Evolutionary conservation across 768 basidiomycete genomes (phyloP).

Genomic region (Chalciporus sphaerocephalus): DNA sequence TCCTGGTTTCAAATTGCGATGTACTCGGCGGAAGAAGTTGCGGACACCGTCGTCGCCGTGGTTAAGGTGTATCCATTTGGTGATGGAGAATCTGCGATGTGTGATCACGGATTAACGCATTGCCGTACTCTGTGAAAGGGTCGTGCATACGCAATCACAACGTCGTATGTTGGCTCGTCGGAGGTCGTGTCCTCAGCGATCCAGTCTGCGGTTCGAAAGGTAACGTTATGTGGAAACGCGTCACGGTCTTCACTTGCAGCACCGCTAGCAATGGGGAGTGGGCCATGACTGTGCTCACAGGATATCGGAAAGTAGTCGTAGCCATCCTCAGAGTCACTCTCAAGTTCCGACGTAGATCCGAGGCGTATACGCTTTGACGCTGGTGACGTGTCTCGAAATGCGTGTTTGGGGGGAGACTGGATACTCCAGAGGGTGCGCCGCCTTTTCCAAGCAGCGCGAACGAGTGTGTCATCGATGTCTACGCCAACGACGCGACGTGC

Average conservation of each 20-base stretch:
- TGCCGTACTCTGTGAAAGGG: not conserved
- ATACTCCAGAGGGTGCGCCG: slow-evolving; percentile 68
- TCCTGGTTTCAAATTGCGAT: slow-evolving; percentile 51
- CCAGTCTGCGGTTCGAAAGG: slow-evolving; percentile 76
- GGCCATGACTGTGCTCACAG: slow-evolving; percentile 70
- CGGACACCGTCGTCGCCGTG: slow-evolving; percentile 69
- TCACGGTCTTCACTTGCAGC: slow-evolving; percentile 25
- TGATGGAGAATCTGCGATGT: slow-evolving; percentile 54
- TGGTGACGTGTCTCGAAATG: not conserved
- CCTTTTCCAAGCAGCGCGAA: slow-evolving; percentile 73
- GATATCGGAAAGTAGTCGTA: slow-evolving; percentile 71
- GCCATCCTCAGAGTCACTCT: not conserved
- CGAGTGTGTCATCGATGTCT: slow-evolving; percentile 74
- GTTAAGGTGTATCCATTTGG: slow-evolving; percentile 92
- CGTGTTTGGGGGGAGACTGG: slow-evolving; percentile 35
- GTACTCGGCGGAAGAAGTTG: slow-evolving; percentile 61
- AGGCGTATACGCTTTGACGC: slow-evolving; percentile 12
- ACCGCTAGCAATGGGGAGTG: slow-evolving; percentile 56
- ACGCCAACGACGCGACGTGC: slow-evolving; percentile 74
- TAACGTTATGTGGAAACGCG: slow-evolving; percentile 74
- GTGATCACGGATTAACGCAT: not conserved
- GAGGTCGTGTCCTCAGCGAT: slow-evolving; percentile 48
- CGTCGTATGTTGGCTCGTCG: slow-evolving; percentile 64
- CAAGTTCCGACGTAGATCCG: not conserved
- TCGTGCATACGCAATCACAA: slow-evolving; percentile 68